Evolutionary conservation across 1,284 basidiomycete species (phyloP).

Genomic region (Stereum hirsutum): DNA sequence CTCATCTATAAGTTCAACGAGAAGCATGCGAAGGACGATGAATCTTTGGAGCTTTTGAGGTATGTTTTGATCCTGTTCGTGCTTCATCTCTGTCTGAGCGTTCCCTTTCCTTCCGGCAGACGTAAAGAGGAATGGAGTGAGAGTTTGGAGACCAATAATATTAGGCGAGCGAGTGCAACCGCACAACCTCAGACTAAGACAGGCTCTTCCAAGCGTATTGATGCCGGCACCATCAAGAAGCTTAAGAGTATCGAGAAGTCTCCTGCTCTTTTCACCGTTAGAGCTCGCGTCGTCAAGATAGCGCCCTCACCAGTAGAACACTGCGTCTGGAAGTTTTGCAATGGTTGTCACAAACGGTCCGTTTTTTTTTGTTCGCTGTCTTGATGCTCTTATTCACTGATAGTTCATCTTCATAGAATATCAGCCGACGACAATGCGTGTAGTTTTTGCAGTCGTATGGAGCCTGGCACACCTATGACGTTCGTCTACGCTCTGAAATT

Average conservation of each 20-base stretch:
- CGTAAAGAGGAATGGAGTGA: constrained; percentile 17
- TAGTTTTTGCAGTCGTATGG: too few species aligned
- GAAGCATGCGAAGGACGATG: constrained; percentile 18
- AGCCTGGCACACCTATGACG: too few species aligned
- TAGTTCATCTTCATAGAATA: constrained; percentile 2
- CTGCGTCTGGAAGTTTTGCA: constrained; percentile 39
- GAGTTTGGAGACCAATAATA: not conserved
- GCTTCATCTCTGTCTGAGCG: not conserved
- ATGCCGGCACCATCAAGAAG: constrained; percentile 26
- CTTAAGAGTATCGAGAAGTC: constrained; percentile 23
- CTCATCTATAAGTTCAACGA: constrained; percentile 39
- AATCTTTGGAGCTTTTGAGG: constrained; percentile 21
- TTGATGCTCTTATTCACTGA: too few species aligned
- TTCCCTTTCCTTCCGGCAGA: constrained; percentile 12
- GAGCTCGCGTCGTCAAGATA: constrained; percentile 46
- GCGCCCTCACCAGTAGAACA: constrained; percentile 40
- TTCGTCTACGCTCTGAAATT: constrained; percentile 3
- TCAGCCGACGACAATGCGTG: constrained; percentile 2
- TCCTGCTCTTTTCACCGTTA: constrained; percentile 32
- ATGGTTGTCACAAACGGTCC: constrained; percentile 41
- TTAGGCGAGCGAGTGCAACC: too few species aligned
- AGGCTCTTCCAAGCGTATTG: not conserved
- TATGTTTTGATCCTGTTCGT: constrained; percentile 12
- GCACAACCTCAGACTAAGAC: constrained; percentile 1
- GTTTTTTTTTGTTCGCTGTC: constrained; percentile 11